phyloP scores from a whole-genome alignment of 2,329 filamentous ascomycete genomes.

The Chrysoporthe deuterocubensis region DNA sequence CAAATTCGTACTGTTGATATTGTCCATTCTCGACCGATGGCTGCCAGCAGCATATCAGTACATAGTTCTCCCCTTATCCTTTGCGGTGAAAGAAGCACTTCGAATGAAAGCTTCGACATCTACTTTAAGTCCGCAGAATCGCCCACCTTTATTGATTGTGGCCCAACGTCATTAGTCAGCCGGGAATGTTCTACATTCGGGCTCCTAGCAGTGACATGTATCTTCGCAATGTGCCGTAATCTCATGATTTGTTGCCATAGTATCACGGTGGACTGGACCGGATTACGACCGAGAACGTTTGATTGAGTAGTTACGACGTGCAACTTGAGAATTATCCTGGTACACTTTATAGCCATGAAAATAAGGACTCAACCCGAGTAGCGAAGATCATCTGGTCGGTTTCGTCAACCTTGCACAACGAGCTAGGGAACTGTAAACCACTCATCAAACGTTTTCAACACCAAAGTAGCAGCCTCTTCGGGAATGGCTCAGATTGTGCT shows the following conservation, averaged over 20 bases:
- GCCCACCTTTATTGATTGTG: background rate
- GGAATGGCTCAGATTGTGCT: background rate
- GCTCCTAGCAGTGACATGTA: background rate
- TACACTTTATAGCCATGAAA: background rate
- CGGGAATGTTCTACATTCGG: background rate
- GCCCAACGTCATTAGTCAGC: background rate
- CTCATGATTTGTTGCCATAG: background rate
- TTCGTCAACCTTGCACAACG: background rate
- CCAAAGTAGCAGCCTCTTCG: background rate
- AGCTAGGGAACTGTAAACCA: background rate
- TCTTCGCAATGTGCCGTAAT: background rate
- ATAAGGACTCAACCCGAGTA: background rate
- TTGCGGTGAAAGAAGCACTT: background rate
- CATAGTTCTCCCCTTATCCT: background rate
- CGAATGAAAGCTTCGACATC: background rate
- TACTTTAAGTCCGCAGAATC: background rate
- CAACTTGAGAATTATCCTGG: background rate
- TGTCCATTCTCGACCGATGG: background rate
- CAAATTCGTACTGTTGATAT: constrained; percentile 1
- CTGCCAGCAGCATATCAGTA: background rate
- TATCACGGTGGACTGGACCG: background rate
- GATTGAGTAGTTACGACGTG: background rate
- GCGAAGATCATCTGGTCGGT: background rate
- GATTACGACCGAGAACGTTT: background rate
- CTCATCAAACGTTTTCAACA: background rate